Evolutionary conservation across 352 stramenopile species (phyloP).

Genomic region (Blastocystis sp.): DNA sequence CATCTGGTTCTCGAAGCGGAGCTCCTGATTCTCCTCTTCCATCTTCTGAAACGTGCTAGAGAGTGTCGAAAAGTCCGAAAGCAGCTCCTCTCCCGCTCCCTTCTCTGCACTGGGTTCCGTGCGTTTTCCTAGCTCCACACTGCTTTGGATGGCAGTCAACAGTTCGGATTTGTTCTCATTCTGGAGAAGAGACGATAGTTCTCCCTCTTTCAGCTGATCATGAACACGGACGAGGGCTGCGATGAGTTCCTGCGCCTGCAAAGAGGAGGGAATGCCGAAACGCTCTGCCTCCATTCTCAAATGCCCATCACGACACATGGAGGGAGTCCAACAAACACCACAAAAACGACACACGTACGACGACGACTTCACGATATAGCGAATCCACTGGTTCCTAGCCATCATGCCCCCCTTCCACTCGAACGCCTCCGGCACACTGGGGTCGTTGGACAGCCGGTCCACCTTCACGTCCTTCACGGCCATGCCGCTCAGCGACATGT

Average conservation of each 20-base stretch:
- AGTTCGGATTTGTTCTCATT: too few relatives aligned
- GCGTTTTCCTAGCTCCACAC: not conserved
- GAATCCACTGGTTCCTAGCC: conserved; percentile 20
- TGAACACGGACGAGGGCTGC: too few relatives aligned
- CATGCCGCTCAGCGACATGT: conserved; percentile 61
- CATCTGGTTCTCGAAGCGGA: conserved; percentile 31
- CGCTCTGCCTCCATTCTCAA: too few relatives aligned
- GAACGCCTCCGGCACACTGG: not conserved
- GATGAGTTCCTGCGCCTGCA: too few relatives aligned
- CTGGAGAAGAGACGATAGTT: too few relatives aligned
- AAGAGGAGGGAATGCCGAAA: too few relatives aligned
- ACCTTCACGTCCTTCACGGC: conserved; percentile 22
- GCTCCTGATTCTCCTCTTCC: conserved; percentile 9
- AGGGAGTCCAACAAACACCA: conserved; percentile 21
- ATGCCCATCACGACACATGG: too few relatives aligned
- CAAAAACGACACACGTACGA: conserved; percentile 50
- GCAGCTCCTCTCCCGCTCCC: not conserved
- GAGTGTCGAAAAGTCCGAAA: conserved; percentile 6
- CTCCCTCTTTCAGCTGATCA: too few relatives aligned
- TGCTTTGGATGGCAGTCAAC: too few relatives aligned
- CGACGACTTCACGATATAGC: conserved; percentile 34
- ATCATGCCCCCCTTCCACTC: not conserved
- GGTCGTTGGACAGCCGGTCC: not conserved
- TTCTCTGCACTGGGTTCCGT: not conserved
- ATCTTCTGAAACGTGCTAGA: conserved; percentile 8